Percentiles rank a stretch among this genome's conserved stretches.
Conservation (phyloP, 805 yeast genomes). For the Zygoascus ofunaensis region DNA sequence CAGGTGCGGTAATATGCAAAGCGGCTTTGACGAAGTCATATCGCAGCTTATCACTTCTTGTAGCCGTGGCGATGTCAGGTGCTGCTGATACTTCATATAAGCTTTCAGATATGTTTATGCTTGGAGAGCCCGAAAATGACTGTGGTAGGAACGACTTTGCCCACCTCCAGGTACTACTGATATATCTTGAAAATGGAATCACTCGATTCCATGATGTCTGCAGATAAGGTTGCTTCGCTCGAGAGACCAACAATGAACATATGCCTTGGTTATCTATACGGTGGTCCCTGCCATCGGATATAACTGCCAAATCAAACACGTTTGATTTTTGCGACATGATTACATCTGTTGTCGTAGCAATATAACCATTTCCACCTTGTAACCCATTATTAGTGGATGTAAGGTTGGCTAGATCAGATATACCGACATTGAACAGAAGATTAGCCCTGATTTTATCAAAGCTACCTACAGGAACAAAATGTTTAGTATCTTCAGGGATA, state of each 20-base stretch:
- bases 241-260: background rate
- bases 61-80: constrained; percentile 7
- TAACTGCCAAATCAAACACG: constrained; percentile 41
- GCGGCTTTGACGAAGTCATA: constrained; percentile 1
- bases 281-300: constrained; percentile 3
- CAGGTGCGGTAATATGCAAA: constrained; percentile 7
- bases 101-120: too few species aligned
- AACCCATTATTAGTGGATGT: constrained; percentile 7
- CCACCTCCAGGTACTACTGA: background rate
- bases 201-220: background rate
- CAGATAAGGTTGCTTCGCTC: background rate
- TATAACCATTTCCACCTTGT: constrained; percentile 23
- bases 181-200: background rate
- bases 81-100: constrained; percentile 18
- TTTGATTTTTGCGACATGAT: constrained; percentile 46
- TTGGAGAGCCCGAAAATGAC: too few species aligned
- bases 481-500: constrained; percentile 47
- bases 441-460: constrained; percentile 11
- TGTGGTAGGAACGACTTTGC: background rate
- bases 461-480: constrained; percentile 25
- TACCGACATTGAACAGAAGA: constrained; percentile 48
- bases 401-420: constrained; percentile 40
- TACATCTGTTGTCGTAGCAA: constrained; percentile 61
- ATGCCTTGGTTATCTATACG: background rate
- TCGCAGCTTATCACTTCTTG: background rate